phyloP scores from a whole-genome alignment of 169 alveolate species.

The Cystoisospora suis region DNA sequence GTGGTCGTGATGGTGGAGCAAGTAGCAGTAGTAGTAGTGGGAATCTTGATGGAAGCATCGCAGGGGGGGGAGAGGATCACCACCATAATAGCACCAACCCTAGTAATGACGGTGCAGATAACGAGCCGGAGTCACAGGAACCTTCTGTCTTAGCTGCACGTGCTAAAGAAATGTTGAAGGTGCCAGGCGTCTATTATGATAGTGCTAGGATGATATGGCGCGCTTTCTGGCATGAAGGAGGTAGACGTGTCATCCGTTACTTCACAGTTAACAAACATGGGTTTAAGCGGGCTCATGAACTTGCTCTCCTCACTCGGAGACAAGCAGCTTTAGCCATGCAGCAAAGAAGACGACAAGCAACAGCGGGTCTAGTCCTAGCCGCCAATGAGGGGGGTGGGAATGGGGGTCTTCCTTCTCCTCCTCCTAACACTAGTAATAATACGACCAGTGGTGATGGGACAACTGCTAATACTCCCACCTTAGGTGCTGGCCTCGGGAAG shows the following conservation, averaged over 20 bases:
- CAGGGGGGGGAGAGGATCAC: too few species aligned
- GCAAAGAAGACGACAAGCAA: slow-evolving; percentile 3
- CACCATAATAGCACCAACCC: too few species aligned
- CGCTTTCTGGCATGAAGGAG: slow-evolving; percentile 63
- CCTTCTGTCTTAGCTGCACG: not conserved
- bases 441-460: too few species aligned
- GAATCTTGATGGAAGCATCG: too few species aligned
- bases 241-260: slow-evolving; percentile 40
- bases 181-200: slow-evolving; percentile 55
- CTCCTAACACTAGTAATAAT: too few species aligned
- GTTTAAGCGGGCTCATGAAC: slow-evolving; percentile 29
- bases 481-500: too few species aligned
- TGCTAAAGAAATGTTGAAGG: slow-evolving; percentile 20
- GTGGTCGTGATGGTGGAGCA: too few species aligned
- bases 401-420: too few species aligned
- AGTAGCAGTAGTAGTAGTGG: too few species aligned
- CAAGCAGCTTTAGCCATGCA: slow-evolving; percentile 40
- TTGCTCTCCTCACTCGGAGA: slow-evolving; percentile 48
- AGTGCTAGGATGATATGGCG: slow-evolving; percentile 50
- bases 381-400: not conserved
- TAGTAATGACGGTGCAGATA: too few species aligned
- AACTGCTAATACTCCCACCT: too few species aligned
- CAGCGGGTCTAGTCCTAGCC: slow-evolving; percentile 9
- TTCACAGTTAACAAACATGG: slow-evolving; percentile 60
- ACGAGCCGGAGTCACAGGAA: slow-evolving; percentile 13